Base-by-base conservation (phyloP, 2,329 filamentous ascomycete species). In the Xylaria sp. region DNA sequence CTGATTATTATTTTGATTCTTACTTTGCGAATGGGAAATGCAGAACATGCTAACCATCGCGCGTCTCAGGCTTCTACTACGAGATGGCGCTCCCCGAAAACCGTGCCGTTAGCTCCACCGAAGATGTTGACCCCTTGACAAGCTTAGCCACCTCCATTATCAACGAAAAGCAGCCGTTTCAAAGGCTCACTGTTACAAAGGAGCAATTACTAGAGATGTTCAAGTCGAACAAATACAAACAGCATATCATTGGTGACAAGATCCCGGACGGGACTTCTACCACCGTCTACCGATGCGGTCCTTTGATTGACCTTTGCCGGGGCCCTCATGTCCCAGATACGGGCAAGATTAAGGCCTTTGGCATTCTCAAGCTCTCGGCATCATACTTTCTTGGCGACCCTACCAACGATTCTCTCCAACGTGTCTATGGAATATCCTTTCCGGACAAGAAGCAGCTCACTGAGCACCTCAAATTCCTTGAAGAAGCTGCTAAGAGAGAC, bases 401-500 rank as follows among this genome's bases (percentile, higher is more conserved):
- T 78, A 90, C 91, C 78, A 98, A 98, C 80, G 95, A 98, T 81
- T 97, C 94, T 32, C 87, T 99, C 54, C 96, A 99, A 83, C 91
- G 96, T 78, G 97, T 99, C 76, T 97, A 98, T 76, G 96, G 96
- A 81, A 92, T 99, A 66, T 97, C 94, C 5, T 99, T 89, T 81
- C 95, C 95, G 3, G 94, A 97, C 82, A 98, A 99, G 88, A 97
- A 97, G 84, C 88, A 90, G 76, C 93, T 99, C 83, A 90, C 92
- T 55, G 94, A 97, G 77, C 94, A 98, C 84, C 91, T 97, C 83
- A 94, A 95, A 78, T 97, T 97, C 83, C 87, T 99, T 35, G 95
- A 97, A 77, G 96, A 99, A 83, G 96, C 96, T n/a, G 95, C 96
- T 70, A 97, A 97, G 86, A 91, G 96, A 72, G 96, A 98, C 78